Evolutionary conservation across 208 protist genomes (phyloP).

Genomic region (Naegleria fowleri): DNA sequence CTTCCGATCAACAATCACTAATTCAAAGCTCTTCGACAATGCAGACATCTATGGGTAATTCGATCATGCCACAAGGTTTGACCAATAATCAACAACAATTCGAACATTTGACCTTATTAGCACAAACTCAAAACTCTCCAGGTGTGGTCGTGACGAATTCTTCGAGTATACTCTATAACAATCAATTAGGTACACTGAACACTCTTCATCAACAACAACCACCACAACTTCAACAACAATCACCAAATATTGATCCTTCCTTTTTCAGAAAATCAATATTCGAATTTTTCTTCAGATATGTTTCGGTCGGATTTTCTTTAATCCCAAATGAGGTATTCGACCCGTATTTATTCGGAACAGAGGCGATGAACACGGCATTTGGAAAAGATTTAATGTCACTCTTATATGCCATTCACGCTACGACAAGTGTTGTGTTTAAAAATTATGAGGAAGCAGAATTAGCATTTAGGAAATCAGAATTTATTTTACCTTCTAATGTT

Average conservation of each 20-base stretch:
- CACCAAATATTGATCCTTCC: background rate
- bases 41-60: too few species aligned
- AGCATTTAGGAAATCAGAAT: background rate
- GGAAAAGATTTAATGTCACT: background rate
- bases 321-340: background rate
- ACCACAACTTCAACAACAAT: too few species aligned
- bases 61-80: too few species aligned
- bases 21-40: too few species aligned
- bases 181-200: too few species aligned
- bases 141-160: too few species aligned
- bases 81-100: too few species aligned
- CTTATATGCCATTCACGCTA: background rate
- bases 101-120: too few species aligned
- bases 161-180: too few species aligned
- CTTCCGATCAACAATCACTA: too few species aligned
- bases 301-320: background rate
- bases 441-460: background rate
- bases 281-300: background rate
- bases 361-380: background rate
- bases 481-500: background rate
- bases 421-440: background rate
- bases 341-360: background rate
- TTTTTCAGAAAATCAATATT: background rate
- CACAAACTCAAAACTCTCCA: too few species aligned
- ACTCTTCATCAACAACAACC: too few species aligned